Conservation (phyloP, 2,329 filamentous ascomycete species). For the Microsporum ferrugineum region DNA sequence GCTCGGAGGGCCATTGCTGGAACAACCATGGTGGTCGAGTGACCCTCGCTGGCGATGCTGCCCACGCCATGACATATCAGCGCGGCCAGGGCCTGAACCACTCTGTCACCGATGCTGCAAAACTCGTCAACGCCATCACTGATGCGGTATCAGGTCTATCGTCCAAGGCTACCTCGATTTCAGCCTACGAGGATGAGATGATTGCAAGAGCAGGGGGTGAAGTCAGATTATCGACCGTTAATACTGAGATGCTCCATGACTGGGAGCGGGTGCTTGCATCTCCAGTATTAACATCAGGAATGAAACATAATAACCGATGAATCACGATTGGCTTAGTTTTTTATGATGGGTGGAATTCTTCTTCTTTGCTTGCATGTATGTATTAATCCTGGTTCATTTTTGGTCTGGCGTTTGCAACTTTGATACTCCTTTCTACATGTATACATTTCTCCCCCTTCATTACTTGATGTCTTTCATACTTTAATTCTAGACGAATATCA, state of each 20-base stretch:
- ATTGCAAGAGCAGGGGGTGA: conserved; percentile 35
- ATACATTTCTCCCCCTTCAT: not conserved
- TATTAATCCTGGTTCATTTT: not conserved
- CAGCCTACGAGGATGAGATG: conserved; percentile 27
- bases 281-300: conserved; percentile 8
- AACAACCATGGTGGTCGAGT: conserved; percentile 24
- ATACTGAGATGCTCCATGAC: conserved; percentile 39
- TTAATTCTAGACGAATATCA: not conserved
- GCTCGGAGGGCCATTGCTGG: conserved; percentile 19
- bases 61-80: conserved; percentile 33
- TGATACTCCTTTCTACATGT: not conserved
- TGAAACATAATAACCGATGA: conserved; percentile 5
- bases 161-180: conserved; percentile 15
- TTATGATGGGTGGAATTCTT: not conserved
- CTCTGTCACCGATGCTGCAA: conserved; percentile 24
- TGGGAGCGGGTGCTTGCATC: conserved; percentile 20
- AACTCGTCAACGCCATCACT: conserved; percentile 1
- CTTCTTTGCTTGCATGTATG: not conserved
- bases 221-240: conserved; percentile 34
- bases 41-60: conserved; percentile 29
- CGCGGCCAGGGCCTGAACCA: conserved; percentile 31
- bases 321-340: not conserved
- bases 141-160: not conserved
- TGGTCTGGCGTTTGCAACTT: not conserved
- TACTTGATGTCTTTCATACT: not conserved